Base-by-base conservation (phyloP, 2,329 filamentous ascomycete genomes). In the Sporothrix euskadiensis region DNA sequence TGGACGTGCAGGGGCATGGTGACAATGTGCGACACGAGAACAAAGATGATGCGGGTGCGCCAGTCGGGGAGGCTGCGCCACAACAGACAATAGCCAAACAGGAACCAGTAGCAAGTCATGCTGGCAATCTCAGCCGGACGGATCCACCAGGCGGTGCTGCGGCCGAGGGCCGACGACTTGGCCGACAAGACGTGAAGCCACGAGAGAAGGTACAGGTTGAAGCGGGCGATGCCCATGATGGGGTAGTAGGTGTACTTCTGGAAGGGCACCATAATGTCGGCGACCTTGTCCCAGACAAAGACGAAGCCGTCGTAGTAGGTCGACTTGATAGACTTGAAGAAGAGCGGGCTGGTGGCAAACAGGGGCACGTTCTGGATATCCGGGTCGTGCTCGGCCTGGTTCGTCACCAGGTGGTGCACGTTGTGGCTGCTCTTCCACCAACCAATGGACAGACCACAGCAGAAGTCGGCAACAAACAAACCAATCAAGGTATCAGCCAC, bases 401-500 rank as follows among this genome's bases (percentile, higher is more conserved):
- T 91, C 59, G 89, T 91, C 73, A 91, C 82, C 3, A 91, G 84
- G 76, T 91, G 89, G 79, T 91, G 89, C 3, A 91, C 88, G 73
- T 91, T 91, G 82, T 91, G 89, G 71, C 86, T 90, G 77, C 87
- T 87, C 82, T 91, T 91, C 89, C 89, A 91, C 89, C 89, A 91
- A 22, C 89, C 89, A 71, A 91, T 88, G 3, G 88, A 90, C 22
- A 91, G 83, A 49, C 89, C 89, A 75, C 89, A 90, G 82, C 88
- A 88, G 77, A 90, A 89, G 78, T 91, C 88, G 63, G 87, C 89
- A 49, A 91, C 83, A 77, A 90, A 89, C 74, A 89, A 85, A 66
- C 85, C 89, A 72, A 91, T 88, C 4, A 90, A 78, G 0, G 87
- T 89, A 78, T 91, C 89, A 22, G 83, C 76, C 2, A 84, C 80